Evolutionary conservation across 805 yeast genomes (phyloP).

Genomic region (Suhomyces prunicola): DNA sequence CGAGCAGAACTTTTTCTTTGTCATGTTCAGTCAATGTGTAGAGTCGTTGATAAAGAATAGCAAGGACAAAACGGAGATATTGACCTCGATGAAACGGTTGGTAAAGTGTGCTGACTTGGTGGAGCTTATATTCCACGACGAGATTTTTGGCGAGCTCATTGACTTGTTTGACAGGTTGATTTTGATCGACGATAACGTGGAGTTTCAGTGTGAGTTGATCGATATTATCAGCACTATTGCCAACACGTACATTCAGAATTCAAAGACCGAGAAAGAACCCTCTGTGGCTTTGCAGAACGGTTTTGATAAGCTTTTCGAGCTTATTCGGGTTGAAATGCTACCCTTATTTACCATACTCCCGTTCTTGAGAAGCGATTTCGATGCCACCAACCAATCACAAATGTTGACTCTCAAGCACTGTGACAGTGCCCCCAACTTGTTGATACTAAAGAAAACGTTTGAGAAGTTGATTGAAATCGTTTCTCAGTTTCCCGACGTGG

Average conservation of each 20-base stretch:
- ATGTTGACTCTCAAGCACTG: slow-evolving; percentile 25
- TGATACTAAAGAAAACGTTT: slow-evolving; percentile 48
- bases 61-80: slow-evolving; percentile 47
- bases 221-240: slow-evolving; percentile 32
- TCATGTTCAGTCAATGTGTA: slow-evolving; percentile 78
- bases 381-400: slow-evolving; percentile 24
- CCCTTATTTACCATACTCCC: slow-evolving; percentile 63
- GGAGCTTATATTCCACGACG: slow-evolving; percentile 59
- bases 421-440: slow-evolving; percentile 36
- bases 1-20: slow-evolving; percentile 65
- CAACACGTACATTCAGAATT: slow-evolving; percentile 16
- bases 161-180: slow-evolving; percentile 73
- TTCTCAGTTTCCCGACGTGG: slow-evolving; percentile 60
- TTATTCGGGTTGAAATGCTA: slow-evolving; percentile 64
- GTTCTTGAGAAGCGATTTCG: slow-evolving; percentile 47
- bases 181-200: slow-evolving; percentile 56
- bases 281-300: slow-evolving; percentile 34
- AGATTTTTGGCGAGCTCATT: slow-evolving; percentile 69
- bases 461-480: slow-evolving; percentile 60
- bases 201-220: slow-evolving; percentile 53
- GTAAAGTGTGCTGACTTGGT: slow-evolving; percentile 57
- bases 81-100: slow-evolving; percentile 47
- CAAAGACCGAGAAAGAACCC: slow-evolving; percentile 20
- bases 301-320: slow-evolving; percentile 79
- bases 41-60: slow-evolving; percentile 56